Evolutionary conservation across 768 basidiomycete genomes (phyloP).

Genomic region (Termitomyces sp.): DNA sequence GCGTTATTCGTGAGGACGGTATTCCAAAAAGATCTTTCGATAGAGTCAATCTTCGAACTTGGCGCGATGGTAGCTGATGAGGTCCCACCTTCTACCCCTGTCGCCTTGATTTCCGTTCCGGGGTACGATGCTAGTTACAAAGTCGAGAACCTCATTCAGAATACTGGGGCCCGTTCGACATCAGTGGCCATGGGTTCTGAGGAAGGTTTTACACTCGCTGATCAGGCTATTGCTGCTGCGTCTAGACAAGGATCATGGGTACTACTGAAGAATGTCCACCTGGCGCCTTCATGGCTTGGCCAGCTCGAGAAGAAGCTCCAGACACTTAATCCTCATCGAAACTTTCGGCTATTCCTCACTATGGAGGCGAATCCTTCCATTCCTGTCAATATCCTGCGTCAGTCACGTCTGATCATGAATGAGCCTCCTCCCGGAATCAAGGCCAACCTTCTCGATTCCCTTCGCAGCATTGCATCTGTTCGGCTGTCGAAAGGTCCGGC

Average conservation of each 20-base stretch:
- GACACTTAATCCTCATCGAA: slow-evolving; percentile 82
- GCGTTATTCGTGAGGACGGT: slow-evolving; percentile 70
- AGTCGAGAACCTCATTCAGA: slow-evolving; percentile 83
- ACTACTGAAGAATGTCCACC: slow-evolving; percentile 94
- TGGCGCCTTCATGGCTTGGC: slow-evolving; percentile 93
- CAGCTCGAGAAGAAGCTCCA: slow-evolving; percentile 96
- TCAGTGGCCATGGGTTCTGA: slow-evolving; percentile 98
- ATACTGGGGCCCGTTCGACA: slow-evolving; percentile 70
- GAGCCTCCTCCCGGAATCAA: slow-evolving; percentile 97
- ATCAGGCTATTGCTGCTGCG: slow-evolving; percentile 92
- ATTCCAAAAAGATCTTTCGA: slow-evolving; percentile 79
- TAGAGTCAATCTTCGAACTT: slow-evolving; percentile 73
- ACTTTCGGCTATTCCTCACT: slow-evolving; percentile 96
- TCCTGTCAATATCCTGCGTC: slow-evolving; percentile 94
- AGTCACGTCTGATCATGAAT: slow-evolving; percentile 97
- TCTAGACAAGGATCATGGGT: slow-evolving; percentile 96
- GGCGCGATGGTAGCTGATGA: slow-evolving; percentile 76
- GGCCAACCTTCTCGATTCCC: slow-evolving; percentile 90
- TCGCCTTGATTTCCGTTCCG: slow-evolving; percentile 89
- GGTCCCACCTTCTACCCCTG: slow-evolving; percentile 74
- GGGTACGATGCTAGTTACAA: slow-evolving; percentile 99
- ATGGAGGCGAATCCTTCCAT: slow-evolving; percentile 97
- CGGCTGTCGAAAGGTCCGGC: slow-evolving; percentile 83
- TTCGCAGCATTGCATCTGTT: slow-evolving; percentile 66
- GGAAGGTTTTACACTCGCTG: slow-evolving; percentile 94